Base-by-base conservation (phyloP, 306 rosid species). In the Prunus armeniaca region DNA sequence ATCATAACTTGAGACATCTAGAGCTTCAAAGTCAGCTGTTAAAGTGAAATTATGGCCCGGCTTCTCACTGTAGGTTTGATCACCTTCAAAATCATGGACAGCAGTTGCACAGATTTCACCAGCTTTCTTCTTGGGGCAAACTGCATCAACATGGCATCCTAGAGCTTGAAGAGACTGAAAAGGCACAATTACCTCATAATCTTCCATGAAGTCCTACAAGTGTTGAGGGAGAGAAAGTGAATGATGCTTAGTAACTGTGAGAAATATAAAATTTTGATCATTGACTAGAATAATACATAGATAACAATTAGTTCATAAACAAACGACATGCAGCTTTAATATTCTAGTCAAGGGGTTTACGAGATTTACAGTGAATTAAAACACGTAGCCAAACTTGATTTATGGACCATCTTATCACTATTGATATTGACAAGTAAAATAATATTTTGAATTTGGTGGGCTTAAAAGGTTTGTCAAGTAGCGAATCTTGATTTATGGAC, bases 61-160 rank as follows among this genome's bases (percentile, higher is more conserved):
- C 84, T 92, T 92, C 87, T 87, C 90, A 75, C 86, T 89, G 77
- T 90, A 95, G 68, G 93, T 89, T 61, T 92, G 97, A 62, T 91
- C 97, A 27, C 98, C 98, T 88, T 95, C 97, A 81, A 90, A 88
- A 85, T 95, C 98, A 80, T 89, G 97, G 84, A 92, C 76, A 47
- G 92, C 96, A 24, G 97, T 92, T 50, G 82, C 85, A 74, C 98
- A 95, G 61, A 71, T 83, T 28, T 95, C 96, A 25, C 98, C 97
- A 9, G 88, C 85, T 60, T 87, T 92, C 92, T 87, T 95, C 61
- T 82, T 65, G 69, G 97, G 97, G 83, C 93, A 86, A 86, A 87
- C 90, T 65, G 89, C 92, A 76, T 92, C 97, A 45, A 92, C 96
- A 62, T 88, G 89, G 75, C 98, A 92, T 71, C 92, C 97, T 74